Conservation (phyloP, 2,329 filamentous ascomycete genomes). For the Gaeumannomyces sp. region DNA sequence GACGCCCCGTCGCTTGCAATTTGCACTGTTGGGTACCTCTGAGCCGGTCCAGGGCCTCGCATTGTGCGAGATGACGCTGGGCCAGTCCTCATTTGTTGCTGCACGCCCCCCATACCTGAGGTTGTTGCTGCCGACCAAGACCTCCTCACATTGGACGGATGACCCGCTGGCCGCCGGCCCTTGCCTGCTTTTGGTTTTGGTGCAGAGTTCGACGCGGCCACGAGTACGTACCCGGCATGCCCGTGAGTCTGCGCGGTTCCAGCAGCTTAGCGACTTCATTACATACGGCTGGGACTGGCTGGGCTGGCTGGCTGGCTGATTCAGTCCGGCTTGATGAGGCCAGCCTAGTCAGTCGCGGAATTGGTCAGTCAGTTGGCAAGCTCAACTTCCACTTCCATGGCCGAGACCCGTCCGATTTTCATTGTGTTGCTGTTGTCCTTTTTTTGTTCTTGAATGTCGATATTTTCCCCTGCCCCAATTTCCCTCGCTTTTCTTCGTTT, state of each 20-base stretch:
- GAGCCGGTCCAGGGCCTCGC: neutral
- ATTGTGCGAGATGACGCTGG: conserved; percentile 1
- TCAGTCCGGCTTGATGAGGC: neutral
- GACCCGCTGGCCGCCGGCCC: neutral
- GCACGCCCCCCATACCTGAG: neutral
- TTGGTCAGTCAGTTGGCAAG: neutral
- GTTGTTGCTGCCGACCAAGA: neutral
- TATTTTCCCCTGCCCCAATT: neutral
- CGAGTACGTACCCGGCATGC: neutral
- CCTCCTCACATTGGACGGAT: neutral
- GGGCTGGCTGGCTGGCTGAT: neutral
- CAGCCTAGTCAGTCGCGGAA: neutral
- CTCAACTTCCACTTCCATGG: neutral
- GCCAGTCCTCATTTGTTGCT: conserved; percentile 1
- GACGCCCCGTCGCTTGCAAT: neutral
- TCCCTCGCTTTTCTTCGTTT: neutral
- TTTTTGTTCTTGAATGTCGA: neutral
- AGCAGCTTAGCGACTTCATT: neutral
- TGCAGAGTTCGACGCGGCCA: neutral
- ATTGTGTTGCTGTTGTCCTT: neutral
- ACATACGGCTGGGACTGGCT: neutral
- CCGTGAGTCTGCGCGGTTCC: neutral
- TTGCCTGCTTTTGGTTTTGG: neutral
- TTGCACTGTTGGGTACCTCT: conserved; percentile 1
- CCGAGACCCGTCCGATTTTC: neutral